Percentiles rank a stretch among this genome's conserved stretches.
Evolutionary conservation across 331 rosid genomes (phyloP).

Genomic region (Pyrus hybrid): DNA sequence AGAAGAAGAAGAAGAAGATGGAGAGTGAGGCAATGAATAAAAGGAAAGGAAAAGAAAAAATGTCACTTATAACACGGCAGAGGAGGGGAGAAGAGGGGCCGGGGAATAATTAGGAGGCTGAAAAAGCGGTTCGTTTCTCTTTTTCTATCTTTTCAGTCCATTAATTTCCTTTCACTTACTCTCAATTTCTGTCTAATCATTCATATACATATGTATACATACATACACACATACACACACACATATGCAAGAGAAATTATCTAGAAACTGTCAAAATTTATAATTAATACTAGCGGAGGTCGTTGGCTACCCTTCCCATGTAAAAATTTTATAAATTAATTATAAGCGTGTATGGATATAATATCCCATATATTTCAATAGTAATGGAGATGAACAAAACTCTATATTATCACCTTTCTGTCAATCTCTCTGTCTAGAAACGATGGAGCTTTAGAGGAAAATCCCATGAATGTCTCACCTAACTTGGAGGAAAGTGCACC

Average conservation of each 20-base stretch:
- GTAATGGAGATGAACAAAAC: neutral
- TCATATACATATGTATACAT: neutral
- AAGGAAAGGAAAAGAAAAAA: neutral
- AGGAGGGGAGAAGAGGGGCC: neutral
- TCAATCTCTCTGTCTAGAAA: neutral
- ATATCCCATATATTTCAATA: neutral
- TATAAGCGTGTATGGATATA: neutral
- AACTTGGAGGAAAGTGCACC: constrained; percentile 12
- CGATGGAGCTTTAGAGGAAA: too few relatives aligned
- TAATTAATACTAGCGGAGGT: constrained; percentile 49
- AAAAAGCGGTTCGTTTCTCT: neutral
- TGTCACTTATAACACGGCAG: constrained; percentile 23
- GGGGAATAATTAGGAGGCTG: constrained; percentile 12
- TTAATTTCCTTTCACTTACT: neutral
- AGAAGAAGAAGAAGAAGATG: neutral
- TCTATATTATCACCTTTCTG: neutral
- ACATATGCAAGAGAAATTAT: too few relatives aligned
- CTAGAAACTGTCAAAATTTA: constrained; percentile 19
- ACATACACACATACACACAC: too few relatives aligned
- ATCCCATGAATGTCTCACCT: constrained; percentile 4
- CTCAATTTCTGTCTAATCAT: neutral
- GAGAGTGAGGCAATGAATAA: neutral
- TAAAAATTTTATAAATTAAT: too few relatives aligned
- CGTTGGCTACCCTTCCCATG: constrained; percentile 28
- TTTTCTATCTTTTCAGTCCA: neutral